Conservation (phyloP, 257 asterid species). For the Nicotiana obtusifolia region DNA sequence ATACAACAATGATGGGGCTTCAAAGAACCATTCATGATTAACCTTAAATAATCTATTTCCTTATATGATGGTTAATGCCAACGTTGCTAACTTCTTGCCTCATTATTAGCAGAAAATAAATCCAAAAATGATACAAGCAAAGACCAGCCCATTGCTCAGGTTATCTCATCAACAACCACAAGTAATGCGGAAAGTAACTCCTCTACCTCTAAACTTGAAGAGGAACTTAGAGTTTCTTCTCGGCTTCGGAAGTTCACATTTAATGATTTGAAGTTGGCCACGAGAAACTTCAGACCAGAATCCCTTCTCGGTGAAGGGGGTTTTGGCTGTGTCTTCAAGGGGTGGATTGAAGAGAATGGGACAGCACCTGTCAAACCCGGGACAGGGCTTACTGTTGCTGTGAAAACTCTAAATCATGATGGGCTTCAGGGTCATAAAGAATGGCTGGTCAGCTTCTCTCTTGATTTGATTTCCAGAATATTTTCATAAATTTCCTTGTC, state of each 20-base stretch:
- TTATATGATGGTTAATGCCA: neutral
- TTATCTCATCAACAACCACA: slow-evolving; percentile 47
- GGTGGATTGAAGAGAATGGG: slow-evolving; percentile 72
- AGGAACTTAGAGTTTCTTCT: slow-evolving; percentile 59
- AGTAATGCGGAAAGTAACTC: slow-evolving; percentile 58
- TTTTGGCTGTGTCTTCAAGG: slow-evolving; percentile 68
- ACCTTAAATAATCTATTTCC: neutral
- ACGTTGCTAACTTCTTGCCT: neutral
- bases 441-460: slow-evolving; percentile 60
- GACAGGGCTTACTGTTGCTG: slow-evolving; percentile 72
- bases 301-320: slow-evolving; percentile 76
- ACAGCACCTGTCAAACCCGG: slow-evolving; percentile 72
- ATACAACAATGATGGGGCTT: too few species aligned
- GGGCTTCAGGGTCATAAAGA: slow-evolving; percentile 90
- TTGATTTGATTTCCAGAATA: neutral
- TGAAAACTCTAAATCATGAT: slow-evolving; percentile 67
- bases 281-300: slow-evolving; percentile 70
- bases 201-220: slow-evolving; percentile 57
- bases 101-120: slow-evolving; percentile 44
- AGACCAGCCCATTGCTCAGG: slow-evolving; percentile 38
- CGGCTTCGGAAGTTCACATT: slow-evolving; percentile 55
- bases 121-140: slow-evolving; percentile 37
- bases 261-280: slow-evolving; percentile 60
- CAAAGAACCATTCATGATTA: neutral
- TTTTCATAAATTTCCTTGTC: neutral